Evolutionary conservation across 805 yeast genomes (phyloP).

Genomic region (Millerozyma miso): DNA sequence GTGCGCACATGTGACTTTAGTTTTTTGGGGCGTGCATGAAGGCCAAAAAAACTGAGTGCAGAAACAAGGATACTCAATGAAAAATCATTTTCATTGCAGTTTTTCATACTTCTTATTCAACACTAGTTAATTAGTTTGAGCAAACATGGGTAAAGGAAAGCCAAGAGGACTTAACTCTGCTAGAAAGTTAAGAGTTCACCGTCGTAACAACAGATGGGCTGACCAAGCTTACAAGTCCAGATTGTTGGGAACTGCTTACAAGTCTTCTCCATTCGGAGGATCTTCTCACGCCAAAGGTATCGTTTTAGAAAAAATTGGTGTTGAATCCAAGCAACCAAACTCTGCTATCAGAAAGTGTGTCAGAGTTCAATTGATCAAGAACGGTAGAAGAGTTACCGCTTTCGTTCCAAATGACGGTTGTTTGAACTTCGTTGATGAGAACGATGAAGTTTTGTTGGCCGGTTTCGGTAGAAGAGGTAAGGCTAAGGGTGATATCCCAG

Average conservation of each 20-base stretch:
- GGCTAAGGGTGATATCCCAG: conserved; percentile 99
- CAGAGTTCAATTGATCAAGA: conserved; percentile 99
- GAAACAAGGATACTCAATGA: neutral
- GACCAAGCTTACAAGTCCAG: conserved; percentile 97
- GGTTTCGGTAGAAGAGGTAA: conserved; percentile 99
- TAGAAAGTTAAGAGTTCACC: conserved; percentile 99
- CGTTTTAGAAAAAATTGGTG: conserved; percentile 98
- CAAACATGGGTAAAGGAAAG: conserved; percentile 97
- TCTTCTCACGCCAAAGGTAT: conserved; percentile 99
- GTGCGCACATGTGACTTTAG: neutral
- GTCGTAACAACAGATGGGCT: conserved; percentile 99
- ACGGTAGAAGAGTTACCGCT: conserved; percentile 99
- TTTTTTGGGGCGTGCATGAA: neutral
- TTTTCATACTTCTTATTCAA: conserved; percentile 2
- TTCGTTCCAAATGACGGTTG: conserved; percentile 99
- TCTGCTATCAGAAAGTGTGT: conserved; percentile 99
- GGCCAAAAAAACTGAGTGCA: neutral
- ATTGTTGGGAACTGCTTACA: conserved; percentile 99
- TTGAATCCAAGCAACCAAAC: conserved; percentile 99
- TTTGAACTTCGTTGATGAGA: conserved; percentile 98
- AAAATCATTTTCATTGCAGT: neutral
- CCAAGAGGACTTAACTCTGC: conserved; percentile 99
- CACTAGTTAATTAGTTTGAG: conserved; percentile 9
- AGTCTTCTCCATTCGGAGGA: conserved; percentile 99
- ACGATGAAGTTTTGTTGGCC: conserved; percentile 98